phyloP scores from a whole-genome alignment of 202 grass and related monocot species.

The Dendrocalamus latiflorus region DNA sequence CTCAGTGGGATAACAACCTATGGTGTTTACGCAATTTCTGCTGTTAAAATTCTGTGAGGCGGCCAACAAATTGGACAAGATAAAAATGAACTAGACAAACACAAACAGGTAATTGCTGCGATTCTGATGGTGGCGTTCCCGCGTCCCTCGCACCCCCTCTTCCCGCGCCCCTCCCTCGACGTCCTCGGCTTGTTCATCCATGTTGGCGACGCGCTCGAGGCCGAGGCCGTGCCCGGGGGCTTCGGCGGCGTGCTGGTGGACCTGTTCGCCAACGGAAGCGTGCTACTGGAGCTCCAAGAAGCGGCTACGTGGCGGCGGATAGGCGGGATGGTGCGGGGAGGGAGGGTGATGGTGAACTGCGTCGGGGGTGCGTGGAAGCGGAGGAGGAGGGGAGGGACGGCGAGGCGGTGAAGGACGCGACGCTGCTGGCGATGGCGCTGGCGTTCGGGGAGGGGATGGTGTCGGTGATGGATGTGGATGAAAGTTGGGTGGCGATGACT shows the following conservation, averaged over 20 bases:
- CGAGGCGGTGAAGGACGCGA: constrained; percentile 56
- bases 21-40: too few species aligned
- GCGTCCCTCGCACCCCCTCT: too few species aligned
- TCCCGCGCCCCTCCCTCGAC: too few species aligned
- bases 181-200: constrained; percentile 41
- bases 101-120: too few species aligned
- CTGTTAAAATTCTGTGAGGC: too few species aligned
- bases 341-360: background rate
- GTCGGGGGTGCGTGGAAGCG: constrained; percentile 69
- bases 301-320: constrained; percentile 37
- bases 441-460: constrained; percentile 52
- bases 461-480: constrained; percentile 54
- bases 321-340: too few species aligned
- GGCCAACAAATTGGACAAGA: too few species aligned
- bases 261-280: constrained; percentile 65
- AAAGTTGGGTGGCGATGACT: constrained; percentile 57
- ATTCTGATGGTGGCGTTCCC: too few species aligned
- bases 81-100: too few species aligned
- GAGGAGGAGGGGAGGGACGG: constrained; percentile 61
- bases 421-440: constrained; percentile 40
- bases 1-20: too few species aligned
- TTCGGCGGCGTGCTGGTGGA: constrained; percentile 72
- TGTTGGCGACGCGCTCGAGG: constrained; percentile 54
- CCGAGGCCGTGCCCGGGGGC: constrained; percentile 32
- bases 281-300: constrained; percentile 70